Evolutionary conservation across 352 stramenopile genomes (phyloP).

Genomic region (Phytophthora megakarya): DNA sequence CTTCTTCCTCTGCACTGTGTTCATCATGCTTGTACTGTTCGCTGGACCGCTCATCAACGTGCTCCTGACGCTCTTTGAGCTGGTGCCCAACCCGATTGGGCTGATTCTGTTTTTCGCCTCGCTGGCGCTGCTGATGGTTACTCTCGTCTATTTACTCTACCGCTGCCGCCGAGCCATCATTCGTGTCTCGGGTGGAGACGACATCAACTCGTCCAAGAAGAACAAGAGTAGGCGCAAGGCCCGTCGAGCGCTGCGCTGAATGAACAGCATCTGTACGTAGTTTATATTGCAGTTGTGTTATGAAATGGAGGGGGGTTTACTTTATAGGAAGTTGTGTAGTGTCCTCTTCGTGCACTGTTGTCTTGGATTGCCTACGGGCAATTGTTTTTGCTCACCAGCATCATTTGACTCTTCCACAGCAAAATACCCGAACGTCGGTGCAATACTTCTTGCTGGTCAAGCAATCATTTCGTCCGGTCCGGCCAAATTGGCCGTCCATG

Average conservation of each 20-base stretch:
- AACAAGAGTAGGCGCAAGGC: slow-evolving; percentile 28
- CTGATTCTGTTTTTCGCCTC: slow-evolving; percentile 62
- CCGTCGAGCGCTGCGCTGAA: slow-evolving; percentile 27
- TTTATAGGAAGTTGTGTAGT: too few species aligned
- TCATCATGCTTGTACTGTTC: slow-evolving; percentile 68
- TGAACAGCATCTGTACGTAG: neutral
- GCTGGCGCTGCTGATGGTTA: slow-evolving; percentile 41
- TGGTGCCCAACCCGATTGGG: slow-evolving; percentile 62
- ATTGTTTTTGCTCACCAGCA: too few species aligned
- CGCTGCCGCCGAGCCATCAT: slow-evolving; percentile 61
- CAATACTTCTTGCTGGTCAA: too few species aligned
- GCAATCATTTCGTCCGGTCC: too few species aligned
- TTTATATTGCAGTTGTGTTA: slow-evolving; percentile 4
- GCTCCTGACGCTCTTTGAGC: slow-evolving; percentile 64
- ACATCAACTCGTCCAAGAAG: slow-evolving; percentile 19
- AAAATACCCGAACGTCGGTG: too few species aligned
- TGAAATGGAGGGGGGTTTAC: neutral
- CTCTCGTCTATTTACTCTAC: slow-evolving; percentile 56
- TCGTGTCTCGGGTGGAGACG: slow-evolving; percentile 19
- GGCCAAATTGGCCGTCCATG: too few species aligned
- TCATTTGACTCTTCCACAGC: too few species aligned
- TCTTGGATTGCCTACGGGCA: too few species aligned
- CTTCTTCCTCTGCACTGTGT: slow-evolving; percentile 58
- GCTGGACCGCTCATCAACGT: slow-evolving; percentile 76
- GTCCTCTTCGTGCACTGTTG: too few species aligned